phyloP scores from a whole-genome alignment of 2,329 filamentous ascomycete genomes.

The Aspergillus melleus region DNA sequence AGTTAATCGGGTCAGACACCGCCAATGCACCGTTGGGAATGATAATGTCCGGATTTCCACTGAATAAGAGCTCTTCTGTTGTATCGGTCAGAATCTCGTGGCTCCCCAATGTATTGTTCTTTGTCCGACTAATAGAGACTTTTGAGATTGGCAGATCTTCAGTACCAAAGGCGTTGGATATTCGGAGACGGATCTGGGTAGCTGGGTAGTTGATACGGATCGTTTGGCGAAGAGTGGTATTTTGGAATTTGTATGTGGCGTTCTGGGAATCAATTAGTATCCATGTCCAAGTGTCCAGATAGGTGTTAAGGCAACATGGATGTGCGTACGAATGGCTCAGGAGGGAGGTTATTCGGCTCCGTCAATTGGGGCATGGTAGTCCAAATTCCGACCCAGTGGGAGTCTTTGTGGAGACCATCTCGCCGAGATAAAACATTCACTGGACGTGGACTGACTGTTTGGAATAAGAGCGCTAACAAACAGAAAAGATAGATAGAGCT shows the following conservation, averaged over 20 bases:
- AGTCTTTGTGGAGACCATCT: neutral
- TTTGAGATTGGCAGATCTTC: slow-evolving; percentile 61
- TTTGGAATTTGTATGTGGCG: slow-evolving; percentile 55
- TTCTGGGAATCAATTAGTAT: slow-evolving; percentile 42
- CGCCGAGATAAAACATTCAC: neutral
- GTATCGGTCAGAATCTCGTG: slow-evolving; percentile 55
- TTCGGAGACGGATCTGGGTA: slow-evolving; percentile 59
- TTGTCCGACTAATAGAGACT: slow-evolving; percentile 58
- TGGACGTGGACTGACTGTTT: neutral
- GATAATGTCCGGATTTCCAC: slow-evolving; percentile 51
- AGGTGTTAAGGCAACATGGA: too few relatives aligned
- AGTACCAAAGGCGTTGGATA: slow-evolving; percentile 66
- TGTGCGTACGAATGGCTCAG: slow-evolving; percentile 56
- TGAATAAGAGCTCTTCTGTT: slow-evolving; percentile 59
- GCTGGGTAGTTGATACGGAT: slow-evolving; percentile 60
- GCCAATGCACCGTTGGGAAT: slow-evolving; percentile 58
- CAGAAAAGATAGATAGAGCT: neutral
- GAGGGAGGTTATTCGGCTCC: slow-evolving; percentile 62
- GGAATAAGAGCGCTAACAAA: neutral
- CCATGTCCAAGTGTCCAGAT: too few relatives aligned
- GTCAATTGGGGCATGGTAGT: slow-evolving; percentile 66
- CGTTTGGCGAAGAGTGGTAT: slow-evolving; percentile 67
- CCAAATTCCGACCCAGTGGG: slow-evolving; percentile 64
- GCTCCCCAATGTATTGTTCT: slow-evolving; percentile 44
- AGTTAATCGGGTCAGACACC: slow-evolving; percentile 63